Base-by-base conservation (phyloP, 106 monocot genomes). In the Platanthera zijinensis region DNA sequence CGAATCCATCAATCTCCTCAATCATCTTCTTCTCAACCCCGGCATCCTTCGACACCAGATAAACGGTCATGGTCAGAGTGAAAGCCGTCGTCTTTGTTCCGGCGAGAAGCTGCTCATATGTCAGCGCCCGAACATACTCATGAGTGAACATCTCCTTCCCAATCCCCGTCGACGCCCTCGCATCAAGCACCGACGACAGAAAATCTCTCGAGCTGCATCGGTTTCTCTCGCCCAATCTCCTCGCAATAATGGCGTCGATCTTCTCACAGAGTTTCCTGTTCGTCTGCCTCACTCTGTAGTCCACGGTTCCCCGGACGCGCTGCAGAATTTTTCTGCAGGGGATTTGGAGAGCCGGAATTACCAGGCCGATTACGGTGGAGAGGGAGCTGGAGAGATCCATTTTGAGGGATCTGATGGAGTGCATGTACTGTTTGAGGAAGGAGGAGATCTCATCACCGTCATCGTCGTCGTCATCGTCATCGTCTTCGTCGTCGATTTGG, bases 21-120 rank as follows among this genome's bases (percentile, higher is more conserved):
- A 91, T 3, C 74, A 97, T 52, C 69, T 89, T 97, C 80, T 68
- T 72, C 83, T 97, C 94, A 10, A 97, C 94, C 19, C 86, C 74
- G 19, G 86, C 89, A 61, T 91, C 86, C 50, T 83, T 86, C 52
- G 91, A 82, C 7, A 97, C 83, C 57, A 97, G 64, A 77, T 97
- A 97, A 7, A 97, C 56, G 3, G 84, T 67, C 22, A 87, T 76
- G 1, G 89, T 59, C 54, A 97, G 62, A 2, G 93, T 97, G 49
- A 97, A 97, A 6, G 96, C 72, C 6, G 87, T 93, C 3, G 96
- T 89, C 12, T 84, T 75, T 0, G 96, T 84, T 4, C 96, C 96
- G 25, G 96, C 96, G 21, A 97, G 79, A 11, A 97, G 89, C 50
- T 97, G 96, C 81, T 97, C 96, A 73, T 91, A 97, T 3, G 85